Conservation (phyloP, 768 basidiomycete genomes). For the Pleurotus platypus region DNA sequence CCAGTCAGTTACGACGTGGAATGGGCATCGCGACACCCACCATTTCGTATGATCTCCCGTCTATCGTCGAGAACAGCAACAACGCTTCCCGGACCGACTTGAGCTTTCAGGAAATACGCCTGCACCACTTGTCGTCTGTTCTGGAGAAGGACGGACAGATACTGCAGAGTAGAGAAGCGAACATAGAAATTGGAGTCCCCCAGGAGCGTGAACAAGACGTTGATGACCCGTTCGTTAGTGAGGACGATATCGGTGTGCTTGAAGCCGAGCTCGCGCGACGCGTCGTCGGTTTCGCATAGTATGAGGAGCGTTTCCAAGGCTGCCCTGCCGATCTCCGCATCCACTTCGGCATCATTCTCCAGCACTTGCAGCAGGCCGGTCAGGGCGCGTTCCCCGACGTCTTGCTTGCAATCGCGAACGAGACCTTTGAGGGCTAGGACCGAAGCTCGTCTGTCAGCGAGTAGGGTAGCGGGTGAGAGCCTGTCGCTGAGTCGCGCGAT, state of each 20-base stretch:
- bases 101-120: conserved; percentile 85
- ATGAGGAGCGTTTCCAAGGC: conserved; percentile 84
- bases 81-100: conserved; percentile 71
- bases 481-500: conserved; percentile 86
- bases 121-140: conserved; percentile 83
- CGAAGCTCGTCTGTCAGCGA: conserved; percentile 90
- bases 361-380: conserved; percentile 77
- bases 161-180: conserved; percentile 80
- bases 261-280: conserved; percentile 69
- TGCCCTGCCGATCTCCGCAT: conserved; percentile 90
- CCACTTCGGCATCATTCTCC: conserved; percentile 84
- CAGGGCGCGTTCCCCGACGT: conserved; percentile 79
- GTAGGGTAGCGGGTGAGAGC: conserved; percentile 83
- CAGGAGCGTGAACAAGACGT: conserved; percentile 76
- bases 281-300: conserved; percentile 79
- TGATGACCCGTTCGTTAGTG: conserved; percentile 62
- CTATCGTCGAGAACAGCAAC: conserved; percentile 79
- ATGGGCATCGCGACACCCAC: conserved; percentile 35
- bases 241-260: conserved; percentile 82
- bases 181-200: conserved; percentile 78
- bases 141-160: conserved; percentile 73
- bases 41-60: conserved; percentile 85
- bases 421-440: conserved; percentile 94
- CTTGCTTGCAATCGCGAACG: conserved; percentile 83
- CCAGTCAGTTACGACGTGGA: neutral